Evolutionary conservation across 441 rosid species (phyloP).

Genomic region (Hura crepitans): DNA sequence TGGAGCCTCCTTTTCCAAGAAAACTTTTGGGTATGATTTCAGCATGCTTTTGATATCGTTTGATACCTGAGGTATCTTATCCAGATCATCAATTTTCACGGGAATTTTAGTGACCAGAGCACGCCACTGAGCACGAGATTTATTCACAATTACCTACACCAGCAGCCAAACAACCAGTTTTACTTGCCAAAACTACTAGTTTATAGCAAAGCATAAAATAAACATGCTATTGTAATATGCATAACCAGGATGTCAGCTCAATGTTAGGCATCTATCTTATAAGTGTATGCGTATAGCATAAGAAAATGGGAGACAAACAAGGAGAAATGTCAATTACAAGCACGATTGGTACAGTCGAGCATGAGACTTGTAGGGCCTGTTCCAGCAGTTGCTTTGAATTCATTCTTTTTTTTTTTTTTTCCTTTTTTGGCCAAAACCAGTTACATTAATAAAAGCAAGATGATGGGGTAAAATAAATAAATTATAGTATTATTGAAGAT

Average conservation of each 20-base stretch:
- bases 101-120: constrained; percentile 60
- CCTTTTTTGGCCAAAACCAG: neutral
- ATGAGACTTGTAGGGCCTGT: neutral
- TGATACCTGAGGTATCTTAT: constrained; percentile 65
- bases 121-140: constrained; percentile 80
- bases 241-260: neutral
- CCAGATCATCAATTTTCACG: constrained; percentile 53
- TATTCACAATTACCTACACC: constrained; percentile 72
- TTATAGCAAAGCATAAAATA: neutral
- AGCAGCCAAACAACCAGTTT: neutral
- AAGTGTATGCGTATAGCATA: neutral
- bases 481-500: neutral
- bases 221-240: neutral
- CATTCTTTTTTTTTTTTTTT: neutral
- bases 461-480: neutral
- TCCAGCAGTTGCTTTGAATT: neutral
- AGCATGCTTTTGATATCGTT: constrained; percentile 62
- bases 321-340: neutral
- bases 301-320: neutral
- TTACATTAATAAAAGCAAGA: neutral
- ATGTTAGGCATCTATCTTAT: neutral
- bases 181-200: neutral
- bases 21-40: constrained; percentile 56
- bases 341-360: neutral
- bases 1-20: constrained; percentile 74